Evolutionary conservation across 345 rosid genomes (phyloP), one percentile per base, ranked within the genome.

Genomic region (Noccaea caerulescens): DNA sequence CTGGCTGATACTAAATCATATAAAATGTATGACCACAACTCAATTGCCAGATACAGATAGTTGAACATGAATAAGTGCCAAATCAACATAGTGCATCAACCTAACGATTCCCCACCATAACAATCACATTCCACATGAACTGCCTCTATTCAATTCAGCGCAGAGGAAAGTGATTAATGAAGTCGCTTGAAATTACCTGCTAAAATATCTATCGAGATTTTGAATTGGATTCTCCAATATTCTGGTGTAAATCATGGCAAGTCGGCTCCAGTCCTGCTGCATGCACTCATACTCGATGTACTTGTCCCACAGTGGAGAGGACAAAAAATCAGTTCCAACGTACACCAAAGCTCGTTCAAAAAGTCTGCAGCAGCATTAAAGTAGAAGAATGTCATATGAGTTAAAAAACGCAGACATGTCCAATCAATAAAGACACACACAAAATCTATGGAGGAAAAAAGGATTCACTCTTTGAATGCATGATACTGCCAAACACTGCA

Each of bases 241-340:
- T 76, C 88, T 83, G 23, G 92, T 86, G 77, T 94, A 94, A 53
- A 94, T 89, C 79, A 76, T 60, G 64, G 93, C 91, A 73, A 91
- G 81, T 23, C 79, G 81, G 76, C 86, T 77, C 99, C 98, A 94
- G 58, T 89, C 87, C 71, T 85, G 88, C 74, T 88, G 98, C 91
- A 84, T 82, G 74, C 89, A 92, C 70, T 91, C 99, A 46, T 88
- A 91, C 81, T 91, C 99, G 20, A 94, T 87, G 80, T 91, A 94
- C 71, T 89, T 91, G 71, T 91, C 99, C 99, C 99, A 94, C 20
- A 94, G 82, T 5, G 93, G 83, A 72, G 58, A 83, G 46, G 89
- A 89, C 67, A 89, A 64, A 82, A 91, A 94, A 82, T 91, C 96
- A 73, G 97, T 81, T 78, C 97, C 99, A 71, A 88, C 96, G 57